Base-by-base conservation (phyloP, 163 green algal species). In the Scenedesmus sp. region DNA sequence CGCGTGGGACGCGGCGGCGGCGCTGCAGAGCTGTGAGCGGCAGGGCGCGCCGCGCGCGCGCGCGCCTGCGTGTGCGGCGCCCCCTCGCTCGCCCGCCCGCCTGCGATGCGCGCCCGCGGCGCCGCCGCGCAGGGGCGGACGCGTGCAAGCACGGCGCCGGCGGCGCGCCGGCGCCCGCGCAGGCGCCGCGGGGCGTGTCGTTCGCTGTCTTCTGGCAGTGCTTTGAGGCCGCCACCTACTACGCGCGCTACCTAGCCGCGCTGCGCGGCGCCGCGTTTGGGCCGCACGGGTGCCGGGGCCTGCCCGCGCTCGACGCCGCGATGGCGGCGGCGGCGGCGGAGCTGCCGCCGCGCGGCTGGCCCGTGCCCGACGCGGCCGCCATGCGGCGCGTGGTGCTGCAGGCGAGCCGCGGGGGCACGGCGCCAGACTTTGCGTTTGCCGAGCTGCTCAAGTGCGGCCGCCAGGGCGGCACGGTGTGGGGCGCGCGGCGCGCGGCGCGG, bases 171-270 rank as follows among this genome's bases (percentile, higher is more conserved):
- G 22, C 28, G 18, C 31, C 29, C 9, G 6, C 28, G 10, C 13
- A 28, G n/a, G n/a, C 13, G 7, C 11, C 29, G 7, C 31, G 26
- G 29, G 31, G 39, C 6, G 67, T 77, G 28, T 53, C 64, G 34
- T n/a, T 77, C 14, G 24, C 18, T 18, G 50, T 77, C 11, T 77
- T 77, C 51, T n/a, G 53, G 67, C 67, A 77, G 51, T 77, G 67
- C 51, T 45, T 77, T 24, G 67, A 77, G 22, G 67, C 64, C n/a
- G 64, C 51, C 3, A 66, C 64, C 28, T 53, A 56, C 11, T 77
- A 66, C 34, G 67, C 64, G 51, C 51, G 54, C 11, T 77, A 65
- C 33, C 67, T 77, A 13, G 28, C 44, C 33, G n/a, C 14, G 10
- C 22, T 77, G 14, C 28, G 51, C 2, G 22, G 15, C 28, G 31